A percentile compares a stretch with the other conserved stretches of the same genome.
Evolutionary conservation across 305 asterid species (phyloP).

Genomic region (Fraxinus sp.): DNA sequence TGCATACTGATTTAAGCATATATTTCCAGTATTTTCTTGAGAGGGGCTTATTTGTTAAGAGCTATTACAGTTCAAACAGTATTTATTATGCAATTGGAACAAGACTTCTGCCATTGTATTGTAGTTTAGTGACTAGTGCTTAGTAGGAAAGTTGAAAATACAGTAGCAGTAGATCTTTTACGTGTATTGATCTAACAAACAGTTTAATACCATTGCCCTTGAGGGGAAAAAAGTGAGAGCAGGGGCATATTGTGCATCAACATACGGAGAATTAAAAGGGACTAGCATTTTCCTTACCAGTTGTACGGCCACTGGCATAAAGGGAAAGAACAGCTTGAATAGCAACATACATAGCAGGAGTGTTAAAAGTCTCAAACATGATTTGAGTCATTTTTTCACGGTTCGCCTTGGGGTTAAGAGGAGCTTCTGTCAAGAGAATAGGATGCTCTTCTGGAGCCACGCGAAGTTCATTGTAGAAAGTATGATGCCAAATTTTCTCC

Average conservation of each 20-base stretch:
- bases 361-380: slow-evolving; percentile 80
- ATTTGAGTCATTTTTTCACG: slow-evolving; percentile 87
- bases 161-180: not conserved
- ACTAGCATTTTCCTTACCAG: slow-evolving; percentile 49
- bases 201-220: not conserved
- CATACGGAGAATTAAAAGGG: not conserved
- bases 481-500: slow-evolving; percentile 90
- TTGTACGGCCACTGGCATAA: slow-evolving; percentile 89
- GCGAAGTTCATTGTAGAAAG: slow-evolving; percentile 74
- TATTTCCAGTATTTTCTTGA: not conserved
- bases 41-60: not conserved
- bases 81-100: not conserved
- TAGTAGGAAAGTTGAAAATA: not conserved
- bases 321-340: slow-evolving; percentile 90
- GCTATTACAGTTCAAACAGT: not conserved
- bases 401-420: slow-evolving; percentile 72
- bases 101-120: not conserved
- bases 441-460: slow-evolving; percentile 84
- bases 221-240: not conserved
- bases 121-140: not conserved
- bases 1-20: not conserved
- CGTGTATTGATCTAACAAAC: not conserved
- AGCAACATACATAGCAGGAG: slow-evolving; percentile 88
- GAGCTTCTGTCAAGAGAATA: slow-evolving; percentile 66
- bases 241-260: not conserved